Conservation (phyloP, 768 basidiomycete genomes). For the Trametes coccinea region DNA sequence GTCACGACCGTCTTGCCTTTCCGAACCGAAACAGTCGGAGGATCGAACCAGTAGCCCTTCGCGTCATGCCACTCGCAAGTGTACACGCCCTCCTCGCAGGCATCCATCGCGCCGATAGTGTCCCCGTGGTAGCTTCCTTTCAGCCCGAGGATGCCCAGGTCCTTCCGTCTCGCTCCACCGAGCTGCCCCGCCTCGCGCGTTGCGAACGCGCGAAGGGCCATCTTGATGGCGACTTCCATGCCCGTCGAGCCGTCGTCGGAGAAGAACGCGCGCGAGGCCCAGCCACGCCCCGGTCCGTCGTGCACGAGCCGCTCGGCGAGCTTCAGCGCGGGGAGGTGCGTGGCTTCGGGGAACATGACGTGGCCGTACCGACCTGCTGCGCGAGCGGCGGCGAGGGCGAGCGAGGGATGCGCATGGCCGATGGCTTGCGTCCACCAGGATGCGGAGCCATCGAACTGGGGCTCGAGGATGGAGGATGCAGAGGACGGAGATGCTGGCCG, state of each 20-base stretch:
- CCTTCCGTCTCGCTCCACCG: slow-evolving; percentile 32
- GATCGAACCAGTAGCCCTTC: slow-evolving; percentile 92
- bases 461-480: slow-evolving; percentile 45
- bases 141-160: slow-evolving; percentile 79
- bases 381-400: slow-evolving; percentile 83
- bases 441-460: slow-evolving; percentile 87
- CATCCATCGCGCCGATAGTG: slow-evolving; percentile 97
- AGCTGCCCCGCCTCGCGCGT: slow-evolving; percentile 39
- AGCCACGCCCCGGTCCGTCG: slow-evolving; percentile 80
- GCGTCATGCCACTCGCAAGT: slow-evolving; percentile 96
- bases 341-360: slow-evolving; percentile 92
- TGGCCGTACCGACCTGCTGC: slow-evolving; percentile 95
- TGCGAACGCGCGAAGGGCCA: slow-evolving; percentile 80
- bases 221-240: slow-evolving; percentile 97
- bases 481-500: slow-evolving; percentile 9
- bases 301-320: slow-evolving; percentile 78
- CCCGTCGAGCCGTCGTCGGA: slow-evolving; percentile 95
- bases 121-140: slow-evolving; percentile 97
- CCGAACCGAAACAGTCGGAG: slow-evolving; percentile 74
- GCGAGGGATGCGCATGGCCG: slow-evolving; percentile 75
- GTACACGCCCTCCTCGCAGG: slow-evolving; percentile 87
- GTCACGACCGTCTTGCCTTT: slow-evolving; percentile 56
- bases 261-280: slow-evolving; percentile 91
- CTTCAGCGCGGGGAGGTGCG: slow-evolving; percentile 80
- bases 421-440: slow-evolving; percentile 98